A percentile compares a stretch with the other conserved stretches of the same genome.
phyloP scores from a whole-genome alignment of 371 early-diverging fungal genomes.

The Circinella umbellata region DNA sequence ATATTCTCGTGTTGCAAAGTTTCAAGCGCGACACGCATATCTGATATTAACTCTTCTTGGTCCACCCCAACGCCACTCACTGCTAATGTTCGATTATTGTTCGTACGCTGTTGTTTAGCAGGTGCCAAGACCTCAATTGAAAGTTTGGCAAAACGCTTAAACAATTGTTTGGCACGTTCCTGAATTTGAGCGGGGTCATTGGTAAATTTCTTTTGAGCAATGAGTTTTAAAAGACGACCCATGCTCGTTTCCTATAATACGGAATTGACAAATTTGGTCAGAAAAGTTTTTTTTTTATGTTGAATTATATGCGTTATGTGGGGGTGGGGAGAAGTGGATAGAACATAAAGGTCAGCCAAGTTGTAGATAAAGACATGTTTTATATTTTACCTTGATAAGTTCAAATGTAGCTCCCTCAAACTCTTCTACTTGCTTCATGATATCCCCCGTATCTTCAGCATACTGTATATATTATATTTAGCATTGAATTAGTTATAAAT shows the following conservation, averaged over 20 bases:
- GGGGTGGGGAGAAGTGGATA: neutral
- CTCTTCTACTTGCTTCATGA: constrained; percentile 48
- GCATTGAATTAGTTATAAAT: no score
- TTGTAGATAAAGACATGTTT: neutral
- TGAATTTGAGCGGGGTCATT: constrained; percentile 41
- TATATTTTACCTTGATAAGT: constrained; percentile 39
- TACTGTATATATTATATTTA: constrained; percentile 18
- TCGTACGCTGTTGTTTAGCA: constrained; percentile 11
- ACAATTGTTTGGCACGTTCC: constrained; percentile 31
- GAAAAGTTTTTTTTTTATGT: neutral
- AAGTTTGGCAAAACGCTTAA: constrained; percentile 39
- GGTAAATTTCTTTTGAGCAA: constrained; percentile 37
- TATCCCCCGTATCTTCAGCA: constrained; percentile 36
- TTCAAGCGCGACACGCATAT: constrained; percentile 43
- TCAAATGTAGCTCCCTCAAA: constrained; percentile 49
- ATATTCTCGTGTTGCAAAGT: constrained; percentile 42
- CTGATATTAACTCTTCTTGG: constrained; percentile 46
- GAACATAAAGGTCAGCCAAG: neutral
- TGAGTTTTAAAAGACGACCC: constrained; percentile 51
- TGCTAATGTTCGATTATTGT: constrained; percentile 19
- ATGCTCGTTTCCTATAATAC: constrained; percentile 51
- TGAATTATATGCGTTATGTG: neutral
- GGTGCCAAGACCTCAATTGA: constrained; percentile 44
- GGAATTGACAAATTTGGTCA: neutral
- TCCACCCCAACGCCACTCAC: constrained; percentile 40